Base-by-base conservation (phyloP, 2,329 filamentous ascomycete species). In the Fusarium proliferatum region DNA sequence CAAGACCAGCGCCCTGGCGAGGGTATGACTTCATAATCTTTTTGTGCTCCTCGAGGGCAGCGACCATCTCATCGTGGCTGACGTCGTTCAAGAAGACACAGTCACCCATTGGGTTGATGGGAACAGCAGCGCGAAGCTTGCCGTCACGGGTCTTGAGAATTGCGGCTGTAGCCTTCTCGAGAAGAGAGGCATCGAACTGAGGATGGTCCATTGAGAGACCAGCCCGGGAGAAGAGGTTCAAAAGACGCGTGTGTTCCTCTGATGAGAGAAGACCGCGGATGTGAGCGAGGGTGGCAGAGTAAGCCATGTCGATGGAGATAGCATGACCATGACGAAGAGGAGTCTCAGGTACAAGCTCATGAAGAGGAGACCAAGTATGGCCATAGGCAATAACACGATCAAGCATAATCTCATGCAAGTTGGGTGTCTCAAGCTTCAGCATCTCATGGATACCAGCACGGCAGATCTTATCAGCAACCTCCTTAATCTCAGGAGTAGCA, bases 301-400 rank as follows among this genome's bases (percentile, higher is more conserved):
- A 94, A 1, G 91, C 92, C 92, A 94, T 94, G 79, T 93, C 92
- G 69, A 93, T 92, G 5, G 90, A 92, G 74, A 94, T 93, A 73
- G 92, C 92, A 78, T 94, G 92, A 7, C 92, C 92, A 79, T 94
- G 92, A 46, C 91, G 89, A 48, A 93, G 87, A 2, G 91, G 91
- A 0, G 90, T 89, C 57, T 91, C 87, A 1, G 92, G 91, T 0
- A 92, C 86, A 15, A 94, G 87, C 81, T 94, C 92, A 78, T 93
- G 91, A 10, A 93, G 85, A 26, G 91, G 92, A 8, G 91, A 93
- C 91, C 92, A 93, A 83, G 91, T 93, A 79, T 94, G 91, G 1
- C 92, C 92, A 75, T 93, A 94, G 4, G 91, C 92, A 79, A 94
- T 93, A 21, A 94, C 90, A 73, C 92, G 84, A 80, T 93, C 91